Conservation (phyloP, 2,329 filamentous ascomycete species). For the Ophiobolus disseminans region DNA sequence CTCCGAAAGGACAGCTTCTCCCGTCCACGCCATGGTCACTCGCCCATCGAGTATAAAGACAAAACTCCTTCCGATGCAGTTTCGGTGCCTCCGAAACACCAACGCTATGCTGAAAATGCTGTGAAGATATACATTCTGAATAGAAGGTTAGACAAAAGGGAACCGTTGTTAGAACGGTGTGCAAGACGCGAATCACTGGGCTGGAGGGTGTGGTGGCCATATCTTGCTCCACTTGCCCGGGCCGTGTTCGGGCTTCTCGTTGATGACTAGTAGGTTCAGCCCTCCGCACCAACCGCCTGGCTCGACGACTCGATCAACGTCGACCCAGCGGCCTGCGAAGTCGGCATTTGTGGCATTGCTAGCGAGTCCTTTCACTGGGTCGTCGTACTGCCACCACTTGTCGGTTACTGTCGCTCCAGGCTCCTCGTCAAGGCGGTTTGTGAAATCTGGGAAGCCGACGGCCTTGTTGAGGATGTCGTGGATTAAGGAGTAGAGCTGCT, state of each 20-base stretch:
- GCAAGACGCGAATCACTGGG: slow-evolving; percentile 9
- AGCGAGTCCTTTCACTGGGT: slow-evolving; percentile 33
- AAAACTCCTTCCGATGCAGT: background rate
- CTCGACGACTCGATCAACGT: slow-evolving; percentile 55
- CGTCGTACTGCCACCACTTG: slow-evolving; percentile 58
- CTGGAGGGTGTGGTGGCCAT: slow-evolving; percentile 29
- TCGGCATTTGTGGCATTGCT: slow-evolving; percentile 33
- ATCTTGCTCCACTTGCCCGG: slow-evolving; percentile 44
- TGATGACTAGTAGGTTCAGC: slow-evolving; percentile 60
- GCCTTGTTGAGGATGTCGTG: slow-evolving; percentile 66
- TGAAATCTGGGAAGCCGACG: slow-evolving; percentile 64
- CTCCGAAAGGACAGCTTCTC: no score
- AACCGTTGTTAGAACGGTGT: slow-evolving; percentile 6
- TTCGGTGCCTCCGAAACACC: slow-evolving; percentile 18
- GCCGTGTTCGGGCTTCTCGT: slow-evolving; percentile 42
- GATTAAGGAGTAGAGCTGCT: slow-evolving; percentile 67
- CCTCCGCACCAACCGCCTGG: slow-evolving; percentile 65
- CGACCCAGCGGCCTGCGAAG: slow-evolving; percentile 34
- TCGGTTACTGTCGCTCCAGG: slow-evolving; percentile 64
- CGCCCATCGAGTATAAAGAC: no score
- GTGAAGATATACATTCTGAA: slow-evolving; percentile 15
- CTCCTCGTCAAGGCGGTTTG: slow-evolving; percentile 66
- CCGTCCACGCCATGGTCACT: no score
- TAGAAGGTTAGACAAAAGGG: slow-evolving; percentile 6
- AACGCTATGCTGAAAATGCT: slow-evolving; percentile 28